Evolutionary conservation across 2,329 filamentous ascomycete genomes (phyloP).

Genomic region (Plectosphaerella cucumerina): DNA sequence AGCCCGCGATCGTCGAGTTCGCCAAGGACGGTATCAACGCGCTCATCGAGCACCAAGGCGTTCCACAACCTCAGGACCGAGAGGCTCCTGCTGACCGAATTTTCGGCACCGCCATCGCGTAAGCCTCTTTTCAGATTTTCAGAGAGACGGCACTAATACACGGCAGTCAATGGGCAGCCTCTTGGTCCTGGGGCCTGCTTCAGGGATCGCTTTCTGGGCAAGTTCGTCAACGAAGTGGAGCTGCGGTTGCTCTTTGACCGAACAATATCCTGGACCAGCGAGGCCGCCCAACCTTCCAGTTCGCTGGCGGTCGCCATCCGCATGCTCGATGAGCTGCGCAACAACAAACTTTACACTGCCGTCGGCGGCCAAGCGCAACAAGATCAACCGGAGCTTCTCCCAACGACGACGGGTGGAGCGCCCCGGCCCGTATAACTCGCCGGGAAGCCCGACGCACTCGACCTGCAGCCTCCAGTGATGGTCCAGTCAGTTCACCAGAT

Average conservation of each 20-base stretch:
- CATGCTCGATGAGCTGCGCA: conserved; percentile 60
- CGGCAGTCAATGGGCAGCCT: conserved; percentile 89
- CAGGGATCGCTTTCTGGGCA: conserved; percentile 57
- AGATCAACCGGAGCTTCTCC: conserved; percentile 35
- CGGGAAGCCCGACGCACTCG: not conserved
- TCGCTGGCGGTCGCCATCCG: conserved; percentile 69
- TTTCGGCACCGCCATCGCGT: conserved; percentile 97
- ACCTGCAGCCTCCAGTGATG: not conserved
- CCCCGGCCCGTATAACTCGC: not conserved
- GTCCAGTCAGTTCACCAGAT: not conserved
- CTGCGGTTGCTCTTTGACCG: conserved; percentile 61
- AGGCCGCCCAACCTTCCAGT: conserved; percentile 68
- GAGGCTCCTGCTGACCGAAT: conserved; percentile 85
- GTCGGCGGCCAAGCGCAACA: conserved; percentile 14
- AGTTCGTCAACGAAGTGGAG: conserved; percentile 50
- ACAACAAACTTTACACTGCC: conserved; percentile 36
- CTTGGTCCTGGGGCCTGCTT: conserved; percentile 80
- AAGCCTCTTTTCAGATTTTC: conserved; percentile 41
- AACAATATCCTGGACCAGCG: conserved; percentile 72
- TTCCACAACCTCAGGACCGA: conserved; percentile 63
- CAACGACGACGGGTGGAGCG: conserved; percentile 24
- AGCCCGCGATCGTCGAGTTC: conserved; percentile 44
- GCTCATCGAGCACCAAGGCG: conserved; percentile 76
- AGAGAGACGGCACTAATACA: not conserved
- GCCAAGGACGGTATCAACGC: conserved; percentile 65